These are phyloP conservation scores for Wickerhamiella azyma DNA, from an alignment of 805 yeast species.

Conservation along the genomic window DNA sequence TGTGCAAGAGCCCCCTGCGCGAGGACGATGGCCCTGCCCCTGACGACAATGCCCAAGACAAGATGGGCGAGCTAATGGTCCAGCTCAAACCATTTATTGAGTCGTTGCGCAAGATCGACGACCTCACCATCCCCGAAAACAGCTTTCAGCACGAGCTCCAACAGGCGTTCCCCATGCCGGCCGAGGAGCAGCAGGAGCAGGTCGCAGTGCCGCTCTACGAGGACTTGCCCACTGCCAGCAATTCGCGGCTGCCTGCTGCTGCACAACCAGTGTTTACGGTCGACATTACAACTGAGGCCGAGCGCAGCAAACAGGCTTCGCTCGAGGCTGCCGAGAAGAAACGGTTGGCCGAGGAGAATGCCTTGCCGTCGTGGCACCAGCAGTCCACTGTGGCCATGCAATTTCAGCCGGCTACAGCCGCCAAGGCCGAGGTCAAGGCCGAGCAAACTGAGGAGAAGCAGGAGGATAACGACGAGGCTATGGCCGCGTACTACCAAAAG, in stretches of 20 bases:
- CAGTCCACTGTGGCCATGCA: conserved; percentile 52
- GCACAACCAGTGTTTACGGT: conserved; percentile 77
- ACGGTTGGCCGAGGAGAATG: conserved; percentile 72
- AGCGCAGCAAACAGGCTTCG: conserved; percentile 58
- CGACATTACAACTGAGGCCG: conserved; percentile 73
- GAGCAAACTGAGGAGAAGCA: conserved; percentile 5
- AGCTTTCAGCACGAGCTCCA: conserved; percentile 76
- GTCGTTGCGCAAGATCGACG: conserved; percentile 70
- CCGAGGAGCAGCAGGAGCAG: conserved; percentile 11
- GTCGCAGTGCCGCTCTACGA: conserved; percentile 11
- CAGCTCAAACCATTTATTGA: conserved; percentile 82
- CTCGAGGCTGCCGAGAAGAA: conserved; percentile 54
- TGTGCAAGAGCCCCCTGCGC: conserved; percentile 60
- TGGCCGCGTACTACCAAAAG: conserved; percentile 21
- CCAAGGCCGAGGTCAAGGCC: neutral
- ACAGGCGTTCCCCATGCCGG: conserved; percentile 50
- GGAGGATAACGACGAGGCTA: conserved; percentile 16
- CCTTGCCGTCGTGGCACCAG: conserved; percentile 93
- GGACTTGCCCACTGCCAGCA: conserved; percentile 13
- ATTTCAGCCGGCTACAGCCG: neutral
- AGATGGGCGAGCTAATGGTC: conserved; percentile 69
- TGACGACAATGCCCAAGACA: conserved; percentile 65
- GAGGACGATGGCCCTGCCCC: conserved; percentile 85
- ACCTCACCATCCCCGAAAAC: conserved; percentile 68
- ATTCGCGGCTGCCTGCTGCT: conserved; percentile 22